A percentile compares a stretch with the other conserved stretches of the same genome.
phyloP scores from a whole-genome alignment of 768 basidiomycete genomes.

The Mrakia gelida region DNA sequence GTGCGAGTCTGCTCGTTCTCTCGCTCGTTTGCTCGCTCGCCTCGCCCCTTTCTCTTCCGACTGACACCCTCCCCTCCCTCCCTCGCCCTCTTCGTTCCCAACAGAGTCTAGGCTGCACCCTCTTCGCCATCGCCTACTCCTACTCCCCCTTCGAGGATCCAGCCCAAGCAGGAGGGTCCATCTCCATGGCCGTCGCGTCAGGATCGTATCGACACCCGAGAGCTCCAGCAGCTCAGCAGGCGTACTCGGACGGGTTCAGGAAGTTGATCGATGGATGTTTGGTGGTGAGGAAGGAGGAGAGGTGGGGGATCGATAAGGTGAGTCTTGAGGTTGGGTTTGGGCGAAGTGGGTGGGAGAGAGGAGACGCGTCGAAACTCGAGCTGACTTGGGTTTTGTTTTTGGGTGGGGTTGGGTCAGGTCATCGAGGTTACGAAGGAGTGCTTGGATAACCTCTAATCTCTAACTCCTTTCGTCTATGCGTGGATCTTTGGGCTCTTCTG shows the following conservation, averaged over 20 bases:
- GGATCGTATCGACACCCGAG: slow-evolving; percentile 47
- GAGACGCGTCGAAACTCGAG: background rate
- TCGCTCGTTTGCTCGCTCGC: background rate
- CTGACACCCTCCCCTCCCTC: background rate
- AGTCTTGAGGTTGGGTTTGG: background rate
- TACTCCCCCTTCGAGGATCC: slow-evolving; percentile 31
- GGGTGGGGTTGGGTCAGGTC: slow-evolving; percentile 51
- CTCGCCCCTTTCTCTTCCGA: too few relatives aligned
- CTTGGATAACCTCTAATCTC: background rate
- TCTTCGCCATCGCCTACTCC: slow-evolving; percentile 93
- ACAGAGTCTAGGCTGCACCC: slow-evolving; percentile 90
- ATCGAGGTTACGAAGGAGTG: slow-evolving; percentile 35
- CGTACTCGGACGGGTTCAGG: slow-evolving; percentile 78
- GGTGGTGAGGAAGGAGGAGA: slow-evolving; percentile 69
- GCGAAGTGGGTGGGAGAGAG: background rate
- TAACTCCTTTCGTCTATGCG: too few relatives aligned
- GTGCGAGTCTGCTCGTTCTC: too few relatives aligned
- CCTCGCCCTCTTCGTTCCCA: too few relatives aligned
- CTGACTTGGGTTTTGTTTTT: background rate
- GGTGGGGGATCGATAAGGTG: slow-evolving; percentile 70
- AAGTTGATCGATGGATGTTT: slow-evolving; percentile 80
- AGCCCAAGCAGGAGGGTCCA: slow-evolving; percentile 26
- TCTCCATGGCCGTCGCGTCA: slow-evolving; percentile 38
- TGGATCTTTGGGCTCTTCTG: too few relatives aligned
- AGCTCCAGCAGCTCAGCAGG: slow-evolving; percentile 35